Conservation (phyloP, 1,284 basidiomycete genomes). For the Binderoboletus segoi region DNA sequence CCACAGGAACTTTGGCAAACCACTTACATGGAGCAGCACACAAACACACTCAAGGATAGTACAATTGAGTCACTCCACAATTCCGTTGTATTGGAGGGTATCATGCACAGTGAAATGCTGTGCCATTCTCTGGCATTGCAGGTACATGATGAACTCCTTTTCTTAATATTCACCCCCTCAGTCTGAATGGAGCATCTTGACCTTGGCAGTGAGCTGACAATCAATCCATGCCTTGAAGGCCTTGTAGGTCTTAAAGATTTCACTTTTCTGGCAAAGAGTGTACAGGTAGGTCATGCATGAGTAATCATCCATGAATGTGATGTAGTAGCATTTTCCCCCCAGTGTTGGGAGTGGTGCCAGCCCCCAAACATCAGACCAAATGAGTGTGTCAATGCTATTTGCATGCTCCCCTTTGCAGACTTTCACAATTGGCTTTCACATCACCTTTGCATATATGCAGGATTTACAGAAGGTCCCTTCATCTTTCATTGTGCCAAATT, state of each 20-base stretch:
- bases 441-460: neutral
- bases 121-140: neutral
- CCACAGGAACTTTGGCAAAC: neutral
- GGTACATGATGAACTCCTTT: neutral
- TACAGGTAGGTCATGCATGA: neutral
- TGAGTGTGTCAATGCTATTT: rapidly evolving
- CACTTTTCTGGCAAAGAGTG: neutral
- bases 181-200: neutral
- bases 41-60: neutral
- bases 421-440: neutral
- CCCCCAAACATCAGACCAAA: neutral
- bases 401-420: neutral
- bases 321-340: rapidly evolving
- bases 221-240: neutral
- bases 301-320: slow-evolving; percentile 3
- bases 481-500: rapidly evolving
- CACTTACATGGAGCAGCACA: neutral
- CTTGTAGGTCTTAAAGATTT: neutral
- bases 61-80: neutral
- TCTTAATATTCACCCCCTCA: neutral
- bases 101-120: neutral
- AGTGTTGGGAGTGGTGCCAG: neutral
- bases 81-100: slow-evolving; percentile 1
- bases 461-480: neutral
- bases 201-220: neutral